Conservation (phyloP, 495 filamentous ascomycete species). For the Xylaria castorea region DNA sequence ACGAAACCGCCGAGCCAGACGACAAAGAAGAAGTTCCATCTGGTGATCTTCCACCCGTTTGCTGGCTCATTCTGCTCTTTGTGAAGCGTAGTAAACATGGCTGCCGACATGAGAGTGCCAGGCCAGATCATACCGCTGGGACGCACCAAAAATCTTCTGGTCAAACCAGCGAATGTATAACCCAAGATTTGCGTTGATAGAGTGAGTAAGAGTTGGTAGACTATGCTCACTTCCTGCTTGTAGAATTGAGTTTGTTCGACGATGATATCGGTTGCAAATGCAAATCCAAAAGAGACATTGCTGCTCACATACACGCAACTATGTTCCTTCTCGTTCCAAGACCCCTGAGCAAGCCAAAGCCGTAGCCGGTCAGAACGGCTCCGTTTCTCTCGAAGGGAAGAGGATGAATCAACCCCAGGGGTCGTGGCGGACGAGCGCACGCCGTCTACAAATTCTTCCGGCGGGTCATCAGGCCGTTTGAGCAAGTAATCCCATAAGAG, state of each 20-base stretch:
- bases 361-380: slow-evolving; percentile 54
- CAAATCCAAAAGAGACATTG: slow-evolving; percentile 90
- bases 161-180: slow-evolving; percentile 82
- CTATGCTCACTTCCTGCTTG: slow-evolving; percentile 73
- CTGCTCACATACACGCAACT: slow-evolving; percentile 87
- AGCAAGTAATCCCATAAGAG: slow-evolving; percentile 76
- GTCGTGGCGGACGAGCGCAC: slow-evolving; percentile 37
- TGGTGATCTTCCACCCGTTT: slow-evolving; percentile 82
- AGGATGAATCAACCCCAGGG: neutral
- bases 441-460: slow-evolving; percentile 66
- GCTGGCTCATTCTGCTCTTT: slow-evolving; percentile 80
- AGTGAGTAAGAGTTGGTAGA: slow-evolving; percentile 82
- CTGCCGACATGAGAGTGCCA: slow-evolving; percentile 82
- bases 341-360: slow-evolving; percentile 78
- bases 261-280: slow-evolving; percentile 84
- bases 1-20: slow-evolving; percentile 68
- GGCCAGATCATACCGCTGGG: slow-evolving; percentile 95
- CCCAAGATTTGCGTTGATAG: slow-evolving; percentile 85
- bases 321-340: slow-evolving; percentile 88
- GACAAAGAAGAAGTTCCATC: slow-evolving; percentile 82
- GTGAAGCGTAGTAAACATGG: slow-evolving; percentile 86
- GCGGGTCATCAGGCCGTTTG: slow-evolving; percentile 66
- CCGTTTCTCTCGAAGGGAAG: slow-evolving; percentile 34
- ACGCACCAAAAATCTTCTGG: slow-evolving; percentile 77
- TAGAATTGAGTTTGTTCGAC: slow-evolving; percentile 89